phyloP scores from a whole-genome alignment of 306 rosid genomes.

The Senna siamea region DNA sequence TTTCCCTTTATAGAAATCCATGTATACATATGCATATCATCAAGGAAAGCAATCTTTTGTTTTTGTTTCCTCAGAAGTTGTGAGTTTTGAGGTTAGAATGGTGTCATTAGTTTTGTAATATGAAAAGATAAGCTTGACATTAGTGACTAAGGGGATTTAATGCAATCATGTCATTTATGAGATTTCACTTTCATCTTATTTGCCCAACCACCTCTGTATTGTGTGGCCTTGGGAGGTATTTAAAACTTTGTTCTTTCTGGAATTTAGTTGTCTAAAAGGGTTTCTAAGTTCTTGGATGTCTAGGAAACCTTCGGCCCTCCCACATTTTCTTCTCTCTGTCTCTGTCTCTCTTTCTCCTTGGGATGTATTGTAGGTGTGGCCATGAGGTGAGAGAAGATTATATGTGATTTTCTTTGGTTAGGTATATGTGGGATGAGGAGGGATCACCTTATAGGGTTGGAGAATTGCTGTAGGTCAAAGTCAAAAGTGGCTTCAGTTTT shows the following conservation, averaged over 20 bases:
- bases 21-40: not conserved
- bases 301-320: too few species aligned
- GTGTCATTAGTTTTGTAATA: not conserved
- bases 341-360: too few species aligned
- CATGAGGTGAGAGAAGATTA: not conserved
- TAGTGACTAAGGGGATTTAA: not conserved
- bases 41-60: not conserved
- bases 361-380: too few species aligned
- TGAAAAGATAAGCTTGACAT: not conserved
- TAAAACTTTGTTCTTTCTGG: not conserved
- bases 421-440: not conserved
- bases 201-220: too few species aligned
- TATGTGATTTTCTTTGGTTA: not conserved
- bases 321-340: too few species aligned
- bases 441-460: not conserved
- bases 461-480: not conserved
- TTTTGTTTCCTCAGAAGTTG: not conserved
- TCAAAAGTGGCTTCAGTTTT: not conserved
- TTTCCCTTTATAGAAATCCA: not conserved
- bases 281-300: too few species aligned
- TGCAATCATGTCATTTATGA: not conserved
- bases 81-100: not conserved
- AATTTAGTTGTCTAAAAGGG: not conserved
- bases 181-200: not conserved
- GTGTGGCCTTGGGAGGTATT: too few species aligned